These are phyloP conservation scores for Sanghuangporus baumii DNA, from an alignment of 1,284 basidiomycete species.

Conservation along the genomic window DNA sequence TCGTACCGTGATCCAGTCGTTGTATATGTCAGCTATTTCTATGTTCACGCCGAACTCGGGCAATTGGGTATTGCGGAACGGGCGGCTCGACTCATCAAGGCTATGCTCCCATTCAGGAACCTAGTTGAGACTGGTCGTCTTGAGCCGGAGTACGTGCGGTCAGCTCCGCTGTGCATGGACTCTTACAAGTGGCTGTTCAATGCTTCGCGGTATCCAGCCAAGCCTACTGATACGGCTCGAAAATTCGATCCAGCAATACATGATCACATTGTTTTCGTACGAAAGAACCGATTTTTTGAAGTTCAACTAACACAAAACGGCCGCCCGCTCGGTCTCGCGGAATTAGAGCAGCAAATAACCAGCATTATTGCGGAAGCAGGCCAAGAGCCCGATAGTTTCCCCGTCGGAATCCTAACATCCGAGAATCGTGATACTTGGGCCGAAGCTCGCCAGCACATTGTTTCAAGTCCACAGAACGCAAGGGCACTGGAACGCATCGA, in stretches of 20 bases:
- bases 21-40: constrained; percentile 95
- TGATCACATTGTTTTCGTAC: constrained; percentile 87
- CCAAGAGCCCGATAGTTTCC: constrained; percentile 40
- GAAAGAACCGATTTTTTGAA: constrained; percentile 89
- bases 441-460: constrained; percentile 61
- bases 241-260: constrained; percentile 77
- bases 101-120: constrained; percentile 77
- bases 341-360: constrained; percentile 81
- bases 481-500: constrained; percentile 76
- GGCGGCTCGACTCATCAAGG: constrained; percentile 80
- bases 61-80: constrained; percentile 50
- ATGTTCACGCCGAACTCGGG: constrained; percentile 74
- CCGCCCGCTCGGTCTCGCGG: constrained; percentile 64
- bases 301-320: constrained; percentile 67
- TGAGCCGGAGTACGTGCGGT: constrained; percentile 86
- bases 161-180: constrained; percentile 83
- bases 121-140: constrained; percentile 79
- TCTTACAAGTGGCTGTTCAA: constrained; percentile 99
- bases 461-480: constrained; percentile 63
- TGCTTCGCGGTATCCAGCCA: constrained; percentile 78
- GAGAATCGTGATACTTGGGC: constrained; percentile 93
- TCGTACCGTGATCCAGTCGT: constrained; percentile 86
- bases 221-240: constrained; percentile 77
- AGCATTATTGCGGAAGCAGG: constrained; percentile 72
- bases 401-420: constrained; percentile 80